Evolutionary conservation across 805 yeast genomes (phyloP), one percentile per base, ranked within the genome.

Genomic region (Candida boleticola): DNA sequence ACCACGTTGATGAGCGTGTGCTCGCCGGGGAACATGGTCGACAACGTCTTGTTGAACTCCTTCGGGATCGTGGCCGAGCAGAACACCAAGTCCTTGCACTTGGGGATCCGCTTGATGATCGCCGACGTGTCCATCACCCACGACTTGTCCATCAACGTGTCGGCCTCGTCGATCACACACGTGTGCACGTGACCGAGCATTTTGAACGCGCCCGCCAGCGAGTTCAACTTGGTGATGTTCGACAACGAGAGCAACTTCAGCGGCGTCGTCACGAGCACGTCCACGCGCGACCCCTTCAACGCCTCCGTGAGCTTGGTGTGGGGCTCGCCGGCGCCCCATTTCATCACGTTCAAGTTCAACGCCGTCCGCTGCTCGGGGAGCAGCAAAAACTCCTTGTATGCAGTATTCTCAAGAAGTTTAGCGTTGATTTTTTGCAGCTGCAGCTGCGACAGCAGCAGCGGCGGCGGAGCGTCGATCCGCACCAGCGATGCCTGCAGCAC

Each of bases 31-130:
- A 82, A 89, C 23, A 82, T 53, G 32, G 67, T 68, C 3, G 70
- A 60, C 42, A 90, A 63, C 1, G 84, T 76, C 41, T 76, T 75
- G 43, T 83, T 82, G 56, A 89, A 88, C 44, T 79, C 82, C 23
- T 77, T 75, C 0, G 98, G 95, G 26, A 93, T 83, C 0, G 99
- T 92, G 0, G 98, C 98, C 1, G 96, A 83, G 45, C 92, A 87
- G 50, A 92, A 78, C 0, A 90, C 74, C 18, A 89, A 60, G 46
- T 87, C 85, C 36, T 69, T 72, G 31, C 85, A 63, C 45, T 77
- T 75, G 3, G 64, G 53, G 16, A 77, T 69, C 65, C 81, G 71
- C 37, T 61, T 68, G 11, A 89, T 64, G 1, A 79, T 76, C 2
- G 68, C 60, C 47, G 79, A 74, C 2, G 96, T 86, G 37, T 79